Evolutionary conservation across 352 stramenopile genomes (phyloP).

Genomic region (Peronospora destructor): DNA sequence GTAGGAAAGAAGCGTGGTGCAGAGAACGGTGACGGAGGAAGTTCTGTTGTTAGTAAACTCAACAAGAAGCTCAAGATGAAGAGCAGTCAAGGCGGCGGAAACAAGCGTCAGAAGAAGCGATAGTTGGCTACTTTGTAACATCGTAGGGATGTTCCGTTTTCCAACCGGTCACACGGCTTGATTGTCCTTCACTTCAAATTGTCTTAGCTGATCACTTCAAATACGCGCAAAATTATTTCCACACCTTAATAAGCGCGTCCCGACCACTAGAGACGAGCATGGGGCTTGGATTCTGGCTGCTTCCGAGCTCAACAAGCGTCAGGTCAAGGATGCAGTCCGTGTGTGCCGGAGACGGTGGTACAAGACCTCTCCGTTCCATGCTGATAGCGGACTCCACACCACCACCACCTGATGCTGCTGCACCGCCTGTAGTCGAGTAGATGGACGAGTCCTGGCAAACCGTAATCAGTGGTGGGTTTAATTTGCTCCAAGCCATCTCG

Average conservation of each 20-base stretch:
- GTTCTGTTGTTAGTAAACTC: slow-evolving; percentile 21
- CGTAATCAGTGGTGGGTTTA: slow-evolving; percentile 75
- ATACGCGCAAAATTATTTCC: slow-evolving; percentile 58
- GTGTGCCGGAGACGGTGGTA: slow-evolving; percentile 82
- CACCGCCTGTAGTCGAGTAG: slow-evolving; percentile 45
- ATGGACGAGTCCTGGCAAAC: slow-evolving; percentile 81
- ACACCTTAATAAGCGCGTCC: slow-evolving; percentile 95
- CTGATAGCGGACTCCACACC: slow-evolving; percentile 65
- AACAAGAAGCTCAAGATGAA: slow-evolving; percentile 40
- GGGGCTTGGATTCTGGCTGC: slow-evolving; percentile 36
- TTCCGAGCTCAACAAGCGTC: slow-evolving; percentile 89
- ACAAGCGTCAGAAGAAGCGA: slow-evolving; percentile 40
- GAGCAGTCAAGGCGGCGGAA: slow-evolving; percentile 21
- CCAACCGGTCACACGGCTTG: slow-evolving; percentile 1
- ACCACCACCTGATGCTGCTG: slow-evolving; percentile 38
- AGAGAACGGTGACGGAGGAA: slow-evolving; percentile 21
- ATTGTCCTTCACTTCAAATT: slow-evolving; percentile 13
- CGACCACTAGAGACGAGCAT: slow-evolving; percentile 90
- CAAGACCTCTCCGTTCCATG: slow-evolving; percentile 85
- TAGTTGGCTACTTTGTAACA: slow-evolving; percentile 8
- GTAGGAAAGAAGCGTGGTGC: slow-evolving; percentile 28
- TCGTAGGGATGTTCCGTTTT: slow-evolving; percentile 1
- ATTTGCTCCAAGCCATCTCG: slow-evolving; percentile 83
- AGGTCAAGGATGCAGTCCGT: slow-evolving; percentile 94
- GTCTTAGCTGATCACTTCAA: slow-evolving; percentile 19